Conservation (phyloP, 208 protist genomes). For the Leishmania mexicana region DNA sequence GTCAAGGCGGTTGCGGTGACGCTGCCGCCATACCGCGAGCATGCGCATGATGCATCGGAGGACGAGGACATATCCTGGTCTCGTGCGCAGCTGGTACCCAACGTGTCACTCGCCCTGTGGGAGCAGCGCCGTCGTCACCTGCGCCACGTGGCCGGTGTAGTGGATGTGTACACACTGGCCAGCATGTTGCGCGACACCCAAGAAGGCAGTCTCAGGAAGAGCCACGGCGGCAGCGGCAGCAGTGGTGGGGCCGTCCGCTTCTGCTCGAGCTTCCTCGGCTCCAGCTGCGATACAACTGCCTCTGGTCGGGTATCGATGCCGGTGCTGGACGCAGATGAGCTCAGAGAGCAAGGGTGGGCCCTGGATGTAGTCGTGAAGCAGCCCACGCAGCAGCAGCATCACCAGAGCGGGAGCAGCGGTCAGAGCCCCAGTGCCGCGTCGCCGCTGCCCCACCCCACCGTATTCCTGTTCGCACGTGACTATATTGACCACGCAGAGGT, state of each 20-base stretch:
- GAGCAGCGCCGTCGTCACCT: constrained; percentile 13
- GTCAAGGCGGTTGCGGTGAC: constrained; percentile 33
- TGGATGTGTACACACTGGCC: constrained; percentile 36
- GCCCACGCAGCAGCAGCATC: neutral
- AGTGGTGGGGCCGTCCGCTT: neutral
- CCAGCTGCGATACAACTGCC: neutral
- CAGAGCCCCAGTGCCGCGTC: neutral
- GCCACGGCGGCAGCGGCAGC: neutral
- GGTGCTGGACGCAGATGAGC: constrained; percentile 4
- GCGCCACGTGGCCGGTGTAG: constrained; percentile 18
- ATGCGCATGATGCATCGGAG: neutral
- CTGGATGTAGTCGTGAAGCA: neutral
- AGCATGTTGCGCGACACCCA: constrained; percentile 27
- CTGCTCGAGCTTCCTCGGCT: neutral
- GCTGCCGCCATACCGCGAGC: constrained; percentile 12
- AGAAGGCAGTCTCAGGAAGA: neutral
- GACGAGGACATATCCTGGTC: constrained; percentile 26
- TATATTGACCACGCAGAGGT: constrained; percentile 24
- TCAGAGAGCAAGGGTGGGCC: constrained; percentile 14
- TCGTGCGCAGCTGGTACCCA: constrained; percentile 25
- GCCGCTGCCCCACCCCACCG: constrained; percentile 17
- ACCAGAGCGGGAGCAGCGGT: neutral
- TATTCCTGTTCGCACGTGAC: constrained; percentile 34
- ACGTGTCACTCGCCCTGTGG: constrained; percentile 14
- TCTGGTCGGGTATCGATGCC: constrained; percentile 6